Conservation (phyloP, 2,329 filamentous ascomycete species). For the Alternaria metachromatica region DNA sequence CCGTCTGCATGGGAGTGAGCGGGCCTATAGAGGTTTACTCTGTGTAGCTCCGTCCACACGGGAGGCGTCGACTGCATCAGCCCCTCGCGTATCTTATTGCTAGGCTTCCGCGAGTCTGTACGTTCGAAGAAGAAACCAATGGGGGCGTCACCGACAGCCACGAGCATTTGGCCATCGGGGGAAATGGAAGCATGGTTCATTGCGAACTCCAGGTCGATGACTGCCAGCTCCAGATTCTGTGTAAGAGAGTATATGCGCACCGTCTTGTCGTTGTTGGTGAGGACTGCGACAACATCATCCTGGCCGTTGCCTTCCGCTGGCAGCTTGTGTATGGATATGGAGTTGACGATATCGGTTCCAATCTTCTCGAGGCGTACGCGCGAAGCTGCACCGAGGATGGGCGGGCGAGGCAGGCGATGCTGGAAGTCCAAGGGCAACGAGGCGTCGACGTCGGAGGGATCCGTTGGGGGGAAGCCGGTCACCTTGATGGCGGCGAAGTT, state of each 20-base stretch:
- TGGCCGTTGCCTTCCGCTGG: constrained; percentile 49
- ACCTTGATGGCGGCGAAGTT: constrained; percentile 83
- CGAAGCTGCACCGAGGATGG: constrained; percentile 47
- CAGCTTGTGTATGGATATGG: constrained; percentile 67
- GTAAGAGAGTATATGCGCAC: constrained; percentile 82
- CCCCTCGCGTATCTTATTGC: constrained; percentile 31
- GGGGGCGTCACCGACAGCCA: constrained; percentile 87
- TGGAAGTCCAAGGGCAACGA: constrained; percentile 61
- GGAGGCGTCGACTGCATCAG: constrained; percentile 27
- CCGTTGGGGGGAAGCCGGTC: constrained; percentile 48
- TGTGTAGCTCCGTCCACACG: constrained; percentile 52
- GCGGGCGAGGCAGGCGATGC: constrained; percentile 40
- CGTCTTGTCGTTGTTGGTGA: constrained; percentile 91
- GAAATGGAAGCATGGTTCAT: constrained; percentile 97
- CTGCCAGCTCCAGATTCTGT: constrained; percentile 70
- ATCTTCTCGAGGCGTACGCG: constrained; percentile 63
- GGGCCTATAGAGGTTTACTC: constrained; percentile 52
- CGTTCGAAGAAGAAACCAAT: constrained; percentile 83
- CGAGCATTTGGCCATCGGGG: constrained; percentile 79
- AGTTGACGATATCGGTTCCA: constrained; percentile 70
- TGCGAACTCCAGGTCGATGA: constrained; percentile 77
- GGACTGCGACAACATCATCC: constrained; percentile 71
- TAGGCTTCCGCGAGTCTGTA: constrained; percentile 41
- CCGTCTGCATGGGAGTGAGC: constrained; percentile 52
- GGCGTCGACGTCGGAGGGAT: constrained; percentile 62